A percentile compares a stretch with the other conserved stretches of the same genome.
Conservation (phyloP, 306 rosid species). For the Malus fusca region DNA sequence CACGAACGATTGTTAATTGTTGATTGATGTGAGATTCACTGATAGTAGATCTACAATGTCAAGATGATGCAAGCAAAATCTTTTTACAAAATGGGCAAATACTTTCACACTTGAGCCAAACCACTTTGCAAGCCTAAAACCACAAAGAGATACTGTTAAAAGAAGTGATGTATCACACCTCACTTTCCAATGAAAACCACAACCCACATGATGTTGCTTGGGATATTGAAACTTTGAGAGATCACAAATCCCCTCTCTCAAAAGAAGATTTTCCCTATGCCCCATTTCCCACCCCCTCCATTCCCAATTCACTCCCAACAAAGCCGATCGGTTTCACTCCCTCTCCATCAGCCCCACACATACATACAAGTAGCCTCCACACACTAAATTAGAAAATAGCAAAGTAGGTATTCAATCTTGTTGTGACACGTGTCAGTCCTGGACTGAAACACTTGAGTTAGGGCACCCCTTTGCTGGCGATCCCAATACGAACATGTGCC, state of each 20-base stretch:
- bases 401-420: background rate
- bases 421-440: conserved; percentile 30
- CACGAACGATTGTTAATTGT: background rate
- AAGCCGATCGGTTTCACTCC: background rate
- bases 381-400: conserved; percentile 18
- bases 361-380: conserved; percentile 4
- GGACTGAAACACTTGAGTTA: conserved; percentile 24
- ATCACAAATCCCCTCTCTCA: conserved; percentile 29
- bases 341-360: conserved; percentile 6
- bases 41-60: background rate
- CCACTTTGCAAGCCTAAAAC: conserved; percentile 17
- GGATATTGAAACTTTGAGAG: conserved; percentile 51
- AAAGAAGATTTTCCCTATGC: conserved; percentile 29
- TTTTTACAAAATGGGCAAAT: background rate
- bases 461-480: conserved; percentile 17
- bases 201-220: conserved; percentile 67
- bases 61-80: background rate
- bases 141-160: conserved; percentile 6
- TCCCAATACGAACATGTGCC: conserved; percentile 55
- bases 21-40: background rate
- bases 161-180: conserved; percentile 16
- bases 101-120: conserved; percentile 27
- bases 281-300: background rate
- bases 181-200: conserved; percentile 60
- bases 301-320: conserved; percentile 22